These are phyloP conservation scores for Salix arbutifolia DNA, from an alignment of 345 rosid genomes.

Conservation along the genomic window DNA sequence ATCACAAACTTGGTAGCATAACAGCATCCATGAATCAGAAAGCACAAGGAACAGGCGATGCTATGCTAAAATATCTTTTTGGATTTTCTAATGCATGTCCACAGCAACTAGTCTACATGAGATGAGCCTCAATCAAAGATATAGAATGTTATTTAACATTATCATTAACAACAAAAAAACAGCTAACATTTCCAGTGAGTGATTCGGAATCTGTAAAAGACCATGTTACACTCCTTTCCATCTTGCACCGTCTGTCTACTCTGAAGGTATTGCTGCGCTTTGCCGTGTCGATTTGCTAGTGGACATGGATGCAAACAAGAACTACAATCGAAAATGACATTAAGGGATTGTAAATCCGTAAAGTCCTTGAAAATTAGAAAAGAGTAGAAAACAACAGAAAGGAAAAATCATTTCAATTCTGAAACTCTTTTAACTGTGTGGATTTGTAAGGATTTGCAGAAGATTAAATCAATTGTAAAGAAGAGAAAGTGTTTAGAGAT, in stretches of 20 bases:
- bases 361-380: neutral
- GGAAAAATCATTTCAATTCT: neutral
- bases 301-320: neutral
- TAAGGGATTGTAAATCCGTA: neutral
- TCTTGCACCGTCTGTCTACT: neutral
- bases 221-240: neutral
- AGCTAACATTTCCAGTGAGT: neutral
- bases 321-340: neutral
- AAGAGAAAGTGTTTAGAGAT: too few relatives aligned
- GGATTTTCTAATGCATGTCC: too few relatives aligned
- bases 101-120: too few relatives aligned
- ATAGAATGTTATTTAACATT: too few relatives aligned
- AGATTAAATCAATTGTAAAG: too few relatives aligned
- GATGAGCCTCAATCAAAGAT: too few relatives aligned
- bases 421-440: neutral
- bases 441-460: too few relatives aligned
- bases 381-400: neutral
- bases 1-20: too few relatives aligned
- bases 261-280: neutral
- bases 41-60: too few relatives aligned
- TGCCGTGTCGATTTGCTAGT: neutral
- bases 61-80: too few relatives aligned
- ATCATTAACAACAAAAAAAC: too few relatives aligned
- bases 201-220: neutral
- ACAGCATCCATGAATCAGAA: too few relatives aligned